Evolutionary conservation across 305 asterid species (phyloP).

Genomic region (Fraxinus greggii): DNA sequence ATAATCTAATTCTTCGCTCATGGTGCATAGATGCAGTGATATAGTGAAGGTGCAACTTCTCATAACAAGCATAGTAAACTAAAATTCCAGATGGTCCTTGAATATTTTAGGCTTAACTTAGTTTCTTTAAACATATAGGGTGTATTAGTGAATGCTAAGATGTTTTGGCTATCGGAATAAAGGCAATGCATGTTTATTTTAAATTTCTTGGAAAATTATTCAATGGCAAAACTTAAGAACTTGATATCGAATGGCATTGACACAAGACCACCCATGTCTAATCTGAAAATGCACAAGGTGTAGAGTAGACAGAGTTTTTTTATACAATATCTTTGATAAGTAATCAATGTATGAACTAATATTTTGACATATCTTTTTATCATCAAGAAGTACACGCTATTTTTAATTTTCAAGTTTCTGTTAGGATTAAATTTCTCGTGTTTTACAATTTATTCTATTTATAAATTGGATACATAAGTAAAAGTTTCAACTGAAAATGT

Average conservation of each 20-base stretch:
- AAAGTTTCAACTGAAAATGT: constrained; percentile 5
- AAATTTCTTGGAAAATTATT: not conserved
- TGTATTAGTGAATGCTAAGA: not conserved
- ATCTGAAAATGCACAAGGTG: not conserved
- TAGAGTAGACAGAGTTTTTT: not conserved
- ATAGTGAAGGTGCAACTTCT: not conserved
- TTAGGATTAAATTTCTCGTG: not conserved
- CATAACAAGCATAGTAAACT: not conserved
- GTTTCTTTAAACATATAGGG: not conserved
- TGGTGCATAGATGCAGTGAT: not conserved
- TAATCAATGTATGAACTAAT: not conserved
- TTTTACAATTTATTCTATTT: not conserved
- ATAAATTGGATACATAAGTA: not conserved
- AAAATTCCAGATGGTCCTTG: not conserved
- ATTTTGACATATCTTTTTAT: not conserved
- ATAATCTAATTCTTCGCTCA: not conserved
- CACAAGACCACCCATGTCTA: not conserved
- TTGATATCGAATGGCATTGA: not conserved
- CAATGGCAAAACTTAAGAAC: not conserved
- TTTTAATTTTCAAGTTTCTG: constrained; percentile 6
- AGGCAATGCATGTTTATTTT: not conserved
- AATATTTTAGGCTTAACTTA: not conserved
- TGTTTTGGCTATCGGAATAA: not conserved
- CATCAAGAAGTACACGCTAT: not conserved
- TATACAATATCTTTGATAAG: not conserved